These are phyloP conservation scores for Ganoderma resinaceum DNA, from an alignment of 1,284 basidiomycete species.

Conservation along the genomic window DNA sequence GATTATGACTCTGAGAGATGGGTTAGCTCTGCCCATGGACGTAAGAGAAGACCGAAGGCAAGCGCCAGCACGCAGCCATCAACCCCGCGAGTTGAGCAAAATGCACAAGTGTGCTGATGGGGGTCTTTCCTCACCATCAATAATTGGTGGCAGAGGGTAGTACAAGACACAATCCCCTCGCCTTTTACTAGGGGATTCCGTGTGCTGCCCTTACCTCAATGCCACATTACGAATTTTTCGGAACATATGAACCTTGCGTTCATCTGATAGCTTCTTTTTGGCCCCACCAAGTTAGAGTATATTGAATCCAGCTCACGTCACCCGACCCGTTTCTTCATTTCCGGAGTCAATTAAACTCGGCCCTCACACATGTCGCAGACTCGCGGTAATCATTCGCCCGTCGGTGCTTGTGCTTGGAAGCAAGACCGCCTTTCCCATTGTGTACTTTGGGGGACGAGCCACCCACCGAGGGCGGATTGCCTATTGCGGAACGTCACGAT, in stretches of 20 bases:
- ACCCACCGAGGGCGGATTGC: background rate
- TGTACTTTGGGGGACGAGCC: background rate
- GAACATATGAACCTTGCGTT: slow-evolving; percentile 34
- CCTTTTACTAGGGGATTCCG: slow-evolving; percentile 75
- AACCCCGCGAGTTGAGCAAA: slow-evolving; percentile 42
- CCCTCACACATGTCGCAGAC: background rate
- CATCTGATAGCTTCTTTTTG: slow-evolving; percentile 29
- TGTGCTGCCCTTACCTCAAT: slow-evolving; percentile 54
- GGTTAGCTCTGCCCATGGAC: background rate
- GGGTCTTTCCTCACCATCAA: too few relatives aligned
- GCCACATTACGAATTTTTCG: slow-evolving; percentile 63
- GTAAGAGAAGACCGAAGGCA: background rate
- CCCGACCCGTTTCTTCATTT: background rate
- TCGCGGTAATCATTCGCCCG: background rate
- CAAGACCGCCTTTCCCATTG: background rate
- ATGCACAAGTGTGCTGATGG: slow-evolving; percentile 34
- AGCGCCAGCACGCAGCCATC: background rate
- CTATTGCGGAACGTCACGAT: background rate
- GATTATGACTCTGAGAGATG: background rate
- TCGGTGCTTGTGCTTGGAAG: background rate
- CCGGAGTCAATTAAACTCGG: background rate
- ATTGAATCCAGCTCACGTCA: too few relatives aligned
- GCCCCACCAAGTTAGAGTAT: too few relatives aligned
- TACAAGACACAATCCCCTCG: slow-evolving; percentile 68
- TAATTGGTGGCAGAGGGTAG: slow-evolving; percentile 51